These are phyloP conservation scores for Leccinum subgranulosum DNA, from an alignment of 768 basidiomycete genomes.

Conservation along the genomic window DNA sequence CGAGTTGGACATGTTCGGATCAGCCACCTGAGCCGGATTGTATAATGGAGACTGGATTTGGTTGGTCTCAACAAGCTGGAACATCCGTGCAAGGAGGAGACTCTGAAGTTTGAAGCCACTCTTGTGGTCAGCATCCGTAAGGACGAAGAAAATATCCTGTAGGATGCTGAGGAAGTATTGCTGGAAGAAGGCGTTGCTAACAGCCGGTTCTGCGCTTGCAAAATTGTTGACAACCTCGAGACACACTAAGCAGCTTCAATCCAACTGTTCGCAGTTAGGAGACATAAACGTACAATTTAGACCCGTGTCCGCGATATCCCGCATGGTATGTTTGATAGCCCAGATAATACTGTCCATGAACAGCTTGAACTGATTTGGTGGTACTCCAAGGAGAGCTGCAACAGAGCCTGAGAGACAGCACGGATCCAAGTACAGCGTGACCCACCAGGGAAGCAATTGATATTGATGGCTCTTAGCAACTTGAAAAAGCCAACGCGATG, in stretches of 20 bases:
- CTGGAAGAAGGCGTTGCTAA: constrained; percentile 93
- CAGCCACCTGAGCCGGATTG: constrained; percentile 69
- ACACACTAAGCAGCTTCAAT: constrained; percentile 55
- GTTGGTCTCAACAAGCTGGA: constrained; percentile 85
- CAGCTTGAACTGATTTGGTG: constrained; percentile 92
- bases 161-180: constrained; percentile 91
- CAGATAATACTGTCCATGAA: constrained; percentile 98
- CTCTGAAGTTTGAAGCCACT: constrained; percentile 97
- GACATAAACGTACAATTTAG: constrained; percentile 53
- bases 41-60: constrained; percentile 79
- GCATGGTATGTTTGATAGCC: constrained; percentile 99
- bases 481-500: constrained; percentile 98
- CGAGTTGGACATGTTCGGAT: constrained; percentile 73
- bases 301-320: constrained; percentile 93
- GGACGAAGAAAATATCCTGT: constrained; percentile 95
- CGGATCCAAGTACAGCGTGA: background rate
- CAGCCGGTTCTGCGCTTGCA: constrained; percentile 68
- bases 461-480: constrained; percentile 86
- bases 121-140: constrained; percentile 98
- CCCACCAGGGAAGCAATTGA: constrained; percentile 93
- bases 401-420: background rate
- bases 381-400: constrained; percentile 73
- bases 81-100: constrained; percentile 87
- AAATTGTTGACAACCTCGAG: constrained; percentile 96
- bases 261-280: background rate